Base-by-base conservation (phyloP, 2,329 filamentous ascomycete genomes). In the Didymella glomerata region DNA sequence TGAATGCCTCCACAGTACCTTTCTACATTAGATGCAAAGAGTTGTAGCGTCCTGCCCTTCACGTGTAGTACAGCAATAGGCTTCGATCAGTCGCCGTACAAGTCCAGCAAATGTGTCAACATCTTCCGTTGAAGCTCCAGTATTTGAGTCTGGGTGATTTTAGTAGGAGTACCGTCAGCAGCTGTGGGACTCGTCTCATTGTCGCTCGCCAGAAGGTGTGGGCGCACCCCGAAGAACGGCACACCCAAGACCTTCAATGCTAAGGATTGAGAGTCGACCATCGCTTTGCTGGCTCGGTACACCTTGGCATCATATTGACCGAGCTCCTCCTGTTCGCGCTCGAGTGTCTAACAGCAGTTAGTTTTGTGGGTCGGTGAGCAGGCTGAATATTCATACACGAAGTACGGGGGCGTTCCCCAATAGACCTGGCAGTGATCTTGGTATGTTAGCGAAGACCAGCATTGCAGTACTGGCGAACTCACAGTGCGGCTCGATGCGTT, bases 281-380 rank as follows among this genome's bases (percentile, higher is more conserved):
- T 89, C 11, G 84, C 79, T 40, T 76, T 76, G 49, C 84, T 83
- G 2, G 86, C 87, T 54, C 79, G 81, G 65, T 89, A 85, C 16
- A 90, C 85, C 68, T 90, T 90, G 51, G 77, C 75, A 63, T 90
- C 86, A 68, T 87, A 90, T 20, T 79, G 78, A 28, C 77, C 71
- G 8, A 90, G 75, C 71, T 90, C 88, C 47, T 80, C 78, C 32
- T 81, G 73, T 46, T 86, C 77, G 47, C 83, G 80, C 61, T 83
- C 76, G 8, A 74, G 73, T 27, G 79, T 81, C 77, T 82, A 25
- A 5, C 8, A 16, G 3, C 7, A 7, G 13, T 54, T 27, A 54
- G 51, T 36, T 30, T 40, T 16, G 20, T 14, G 3, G 3, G 38
- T 13, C 3, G 6, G 2, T 14, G 8, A 4, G 1, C 11, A 47